Conservation (phyloP, 495 filamentous ascomycete species). For the Penicillium pulvis region DNA sequence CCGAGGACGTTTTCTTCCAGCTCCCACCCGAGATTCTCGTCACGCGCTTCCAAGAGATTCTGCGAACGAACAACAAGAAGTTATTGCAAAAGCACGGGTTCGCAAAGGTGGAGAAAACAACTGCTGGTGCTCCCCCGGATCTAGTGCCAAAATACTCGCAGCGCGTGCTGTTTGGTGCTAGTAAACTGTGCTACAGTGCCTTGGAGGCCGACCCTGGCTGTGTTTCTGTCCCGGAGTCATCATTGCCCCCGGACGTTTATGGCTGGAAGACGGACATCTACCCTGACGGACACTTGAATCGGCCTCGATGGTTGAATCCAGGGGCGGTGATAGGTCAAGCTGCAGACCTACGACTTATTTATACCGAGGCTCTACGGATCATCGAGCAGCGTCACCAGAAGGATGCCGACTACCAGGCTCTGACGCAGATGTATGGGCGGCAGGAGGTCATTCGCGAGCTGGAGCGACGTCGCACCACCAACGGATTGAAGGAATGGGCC, state of each 20-base stretch:
- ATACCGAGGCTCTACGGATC: constrained; percentile 45
- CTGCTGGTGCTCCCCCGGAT: constrained; percentile 26
- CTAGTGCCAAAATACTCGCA: constrained; percentile 54
- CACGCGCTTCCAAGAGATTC: constrained; percentile 52
- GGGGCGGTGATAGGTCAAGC: constrained; percentile 56
- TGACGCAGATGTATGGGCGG: constrained; percentile 59
- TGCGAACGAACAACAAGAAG: constrained; percentile 50
- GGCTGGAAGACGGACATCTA: constrained; percentile 55
- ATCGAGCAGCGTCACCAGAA: constrained; percentile 40
- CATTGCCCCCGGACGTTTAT: constrained; percentile 58
- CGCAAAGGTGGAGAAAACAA: constrained; percentile 30
- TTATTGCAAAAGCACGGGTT: constrained; percentile 51
- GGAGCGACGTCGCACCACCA: constrained; percentile 44
- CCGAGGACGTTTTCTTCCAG: constrained; percentile 62
- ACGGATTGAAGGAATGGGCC: constrained; percentile 47
- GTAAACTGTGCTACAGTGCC: constrained; percentile 57
- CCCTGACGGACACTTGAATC: constrained; percentile 40
- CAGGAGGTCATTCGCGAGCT: constrained; percentile 60
- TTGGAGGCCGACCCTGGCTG: constrained; percentile 52
- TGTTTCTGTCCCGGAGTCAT: constrained; percentile 54
- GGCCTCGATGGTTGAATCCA: constrained; percentile 55
- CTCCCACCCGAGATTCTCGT: constrained; percentile 61
- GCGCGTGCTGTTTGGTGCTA: constrained; percentile 60
- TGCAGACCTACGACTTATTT: constrained; percentile 53
- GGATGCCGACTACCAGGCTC: constrained; percentile 49